Evolutionary conservation across 129 eudicot genomes (phyloP).

Genomic region (Sambucus nigra): DNA sequence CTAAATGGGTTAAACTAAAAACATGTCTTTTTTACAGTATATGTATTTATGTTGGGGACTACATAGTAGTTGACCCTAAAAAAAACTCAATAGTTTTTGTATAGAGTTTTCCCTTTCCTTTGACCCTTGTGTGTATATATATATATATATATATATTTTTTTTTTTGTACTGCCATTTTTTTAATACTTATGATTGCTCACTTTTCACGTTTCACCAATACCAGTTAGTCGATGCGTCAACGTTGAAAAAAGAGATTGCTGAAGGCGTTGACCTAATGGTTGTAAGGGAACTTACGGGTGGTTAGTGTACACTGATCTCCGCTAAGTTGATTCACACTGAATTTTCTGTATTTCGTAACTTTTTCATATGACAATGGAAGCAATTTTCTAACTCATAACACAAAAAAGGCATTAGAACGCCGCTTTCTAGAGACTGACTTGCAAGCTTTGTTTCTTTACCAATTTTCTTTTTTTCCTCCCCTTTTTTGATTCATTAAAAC

Average conservation of each 20-base stretch:
- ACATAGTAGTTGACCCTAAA: too few species aligned
- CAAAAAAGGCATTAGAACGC: neutral
- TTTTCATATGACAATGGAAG: too few species aligned
- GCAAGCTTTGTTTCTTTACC: neutral
- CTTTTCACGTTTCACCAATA: neutral
- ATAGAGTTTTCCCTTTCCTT: too few species aligned
- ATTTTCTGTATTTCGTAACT: too few species aligned
- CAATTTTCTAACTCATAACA: neutral
- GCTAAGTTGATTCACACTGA: neutral
- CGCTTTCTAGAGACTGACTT: too few species aligned
- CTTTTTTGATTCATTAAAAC: neutral
- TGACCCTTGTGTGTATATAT: too few species aligned
- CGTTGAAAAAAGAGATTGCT: conserved; percentile 87
- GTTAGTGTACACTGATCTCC: conserved; percentile 29
- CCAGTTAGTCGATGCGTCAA: conserved; percentile 87
- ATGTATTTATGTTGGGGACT: too few species aligned
- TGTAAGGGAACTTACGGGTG: conserved; percentile 97
- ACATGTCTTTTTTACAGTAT: too few species aligned
- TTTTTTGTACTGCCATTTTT: too few species aligned
- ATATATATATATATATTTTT: too few species aligned
- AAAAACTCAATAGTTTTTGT: too few species aligned
- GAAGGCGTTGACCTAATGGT: conserved; percentile 99
- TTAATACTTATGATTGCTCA: neutral
- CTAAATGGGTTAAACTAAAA: too few species aligned
- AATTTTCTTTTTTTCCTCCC: neutral